Base-by-base conservation (phyloP, 2,329 filamentous ascomycete species). In the Sarocladiaceae sp. region DNA sequence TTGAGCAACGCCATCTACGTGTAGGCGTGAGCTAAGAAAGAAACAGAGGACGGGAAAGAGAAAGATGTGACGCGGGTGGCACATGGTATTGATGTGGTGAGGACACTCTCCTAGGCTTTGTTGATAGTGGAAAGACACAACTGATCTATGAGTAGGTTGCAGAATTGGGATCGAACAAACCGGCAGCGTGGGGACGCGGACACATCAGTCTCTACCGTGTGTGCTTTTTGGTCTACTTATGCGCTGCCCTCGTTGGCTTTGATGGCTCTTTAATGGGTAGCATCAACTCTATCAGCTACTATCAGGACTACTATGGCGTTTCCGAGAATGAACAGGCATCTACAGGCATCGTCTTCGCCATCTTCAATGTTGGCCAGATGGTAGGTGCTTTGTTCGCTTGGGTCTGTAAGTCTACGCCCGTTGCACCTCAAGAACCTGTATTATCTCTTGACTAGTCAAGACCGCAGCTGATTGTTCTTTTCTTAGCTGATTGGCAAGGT, bases 401-500 rank as follows among this genome's bases (percentile, higher is more conserved):
- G 50, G 20, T 42, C 25, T 26, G 35, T 33, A 33, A 33, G 29
- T 33, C 15, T 15, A 33, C n/a, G n/a, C n/a, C n/a, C n/a, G n/a
- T n/a, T n/a, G n/a, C n/a, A n/a, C n/a, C n/a, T n/a, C n/a, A n/a
- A n/a, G n/a, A n/a, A n/a, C n/a, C n/a, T n/a, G n/a, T n/a, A n/a
- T n/a, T n/a, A n/a, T n/a, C n/a, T n/a, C n/a, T n/a, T n/a, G n/a
- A n/a, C n/a, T n/a, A n/a, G n/a, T n/a, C n/a, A n/a, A n/a, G n/a
- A n/a, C n/a, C n/a, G 29, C 15, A 15, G 15, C 29, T 33, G 29
- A 33, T 15, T 15, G 29, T 15, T 33, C 29, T 15, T 33, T 33
- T 15, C 10, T 10, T 72, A 40, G 64, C 71, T 33, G 75, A 77
- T 53, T 73, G 68, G 65, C 64, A 69, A 8, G 75, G 75, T 2